Evolutionary conservation across 2,329 filamentous ascomycete species (phyloP), one percentile per base, ranked within the genome.

Genomic region (Epicoccum nigrum): DNA sequence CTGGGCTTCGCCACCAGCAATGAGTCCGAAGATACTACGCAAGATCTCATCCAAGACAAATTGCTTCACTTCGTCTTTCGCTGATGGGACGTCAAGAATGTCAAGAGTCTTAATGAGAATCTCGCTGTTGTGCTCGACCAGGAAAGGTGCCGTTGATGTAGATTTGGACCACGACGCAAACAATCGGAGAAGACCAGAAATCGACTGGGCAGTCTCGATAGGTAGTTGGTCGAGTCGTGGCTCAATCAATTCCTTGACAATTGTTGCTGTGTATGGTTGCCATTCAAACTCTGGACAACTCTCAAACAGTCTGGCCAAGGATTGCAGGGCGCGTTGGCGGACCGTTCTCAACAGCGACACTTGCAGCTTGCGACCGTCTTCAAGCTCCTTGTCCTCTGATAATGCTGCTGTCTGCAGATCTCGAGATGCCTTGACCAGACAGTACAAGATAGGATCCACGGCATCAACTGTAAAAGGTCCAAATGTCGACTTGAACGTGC

Each of bases 1-100:
- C 1, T 55, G 33, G 1, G 41, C 9, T 5, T 57, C 55, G 15
- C 47, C 45, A 11, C 17, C 31, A 7, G 43, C 28, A 4, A 65
- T 63, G 33, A 69, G 62, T 17, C 49, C 47, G 19, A 70, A 59
- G 5, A 68, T 42, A 38, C 44, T 65, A 32, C 81, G 27, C 93
- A 99, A 72, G 33, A 97, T 87, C 9, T 85, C 76, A 51, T 83
- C 81, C 23, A 99, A 78, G 1, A 92, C 84, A 68, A 90, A 96
- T 0, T 89, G 76, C 67, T 92, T 94, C 48, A 99, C 92, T 49
- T 92, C 87, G 55, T 93, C 89, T 70, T 94, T 94, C 0, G 89
- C 85, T 45, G 89, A 93, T 37, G 83, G 80, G 5, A 88, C 80
- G 4, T 81, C 80, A 20, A 99, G 76, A 62, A 87, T 89, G 57